phyloP scores from a whole-genome alignment of 495 filamentous ascomycete species.

The Daldinia caldariorum region DNA sequence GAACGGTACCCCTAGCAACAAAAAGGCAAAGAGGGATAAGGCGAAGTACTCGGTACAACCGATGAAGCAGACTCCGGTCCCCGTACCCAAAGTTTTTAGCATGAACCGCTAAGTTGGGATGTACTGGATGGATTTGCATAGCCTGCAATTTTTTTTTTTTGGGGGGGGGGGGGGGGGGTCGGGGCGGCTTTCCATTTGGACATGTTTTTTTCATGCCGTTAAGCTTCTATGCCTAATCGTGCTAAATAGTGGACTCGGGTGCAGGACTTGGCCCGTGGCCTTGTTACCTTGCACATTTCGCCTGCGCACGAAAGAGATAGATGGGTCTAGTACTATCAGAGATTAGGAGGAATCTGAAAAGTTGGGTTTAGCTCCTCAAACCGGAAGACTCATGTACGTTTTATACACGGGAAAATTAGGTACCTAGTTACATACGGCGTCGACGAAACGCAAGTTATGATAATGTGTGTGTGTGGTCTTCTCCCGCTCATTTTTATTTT shows the following conservation, averaged over 20 bases:
- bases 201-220: too few relatives aligned
- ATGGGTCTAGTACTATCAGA: not conserved
- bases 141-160: not conserved
- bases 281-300: not conserved
- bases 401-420: not conserved
- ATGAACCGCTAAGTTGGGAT: slow-evolving; percentile 45
- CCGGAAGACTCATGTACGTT: not conserved
- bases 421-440: slow-evolving; percentile 14
- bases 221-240: too few relatives aligned
- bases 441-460: slow-evolving; percentile 4
- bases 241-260: not conserved
- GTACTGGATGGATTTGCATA: not conserved
- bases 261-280: not conserved
- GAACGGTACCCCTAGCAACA: slow-evolving; percentile 31
- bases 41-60: slow-evolving; percentile 24
- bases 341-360: not conserved
- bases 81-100: slow-evolving; percentile 47
- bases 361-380: too few relatives aligned
- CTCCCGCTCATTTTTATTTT: slow-evolving; percentile 21
- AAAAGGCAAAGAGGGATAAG: slow-evolving; percentile 36
- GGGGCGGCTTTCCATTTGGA: too few relatives aligned
- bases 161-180: too few relatives aligned
- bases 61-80: slow-evolving; percentile 53
- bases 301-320: not conserved
- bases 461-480: slow-evolving; percentile 11